Evolutionary conservation across 169 alveolate genomes (phyloP).

Genomic region (Cryptosporidium felis): DNA sequence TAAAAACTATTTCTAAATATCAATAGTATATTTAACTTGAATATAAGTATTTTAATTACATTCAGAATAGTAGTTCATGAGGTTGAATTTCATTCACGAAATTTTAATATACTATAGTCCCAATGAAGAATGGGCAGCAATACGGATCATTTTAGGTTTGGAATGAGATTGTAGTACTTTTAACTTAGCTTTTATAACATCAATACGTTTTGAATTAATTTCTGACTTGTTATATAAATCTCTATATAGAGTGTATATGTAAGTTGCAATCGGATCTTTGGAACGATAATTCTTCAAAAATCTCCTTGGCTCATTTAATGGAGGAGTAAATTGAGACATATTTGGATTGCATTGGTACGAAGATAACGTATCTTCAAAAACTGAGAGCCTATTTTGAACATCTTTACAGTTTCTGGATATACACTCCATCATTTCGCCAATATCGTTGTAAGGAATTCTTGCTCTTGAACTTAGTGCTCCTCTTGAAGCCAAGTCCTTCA

Average conservation of each 20-base stretch:
- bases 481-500: slow-evolving; percentile 46
- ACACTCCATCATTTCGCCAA: slow-evolving; percentile 69
- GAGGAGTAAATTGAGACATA: slow-evolving; percentile 54
- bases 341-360: slow-evolving; percentile 35
- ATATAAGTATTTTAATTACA: too few relatives aligned
- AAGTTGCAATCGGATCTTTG: slow-evolving; percentile 59
- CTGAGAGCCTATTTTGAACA: slow-evolving; percentile 46
- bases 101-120: too few relatives aligned
- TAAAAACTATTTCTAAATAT: slow-evolving; percentile 16
- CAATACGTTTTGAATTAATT: slow-evolving; percentile 60
- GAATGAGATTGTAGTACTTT: slow-evolving; percentile 59
- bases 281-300: slow-evolving; percentile 38
- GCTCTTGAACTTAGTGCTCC: slow-evolving; percentile 20
- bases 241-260: slow-evolving; percentile 45
- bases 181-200: slow-evolving; percentile 57
- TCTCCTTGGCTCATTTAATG: slow-evolving; percentile 48
- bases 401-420: slow-evolving; percentile 65
- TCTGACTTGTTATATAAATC: slow-evolving; percentile 58
- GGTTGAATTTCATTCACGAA: neutral
- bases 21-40: neutral
- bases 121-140: slow-evolving; percentile 49
- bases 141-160: slow-evolving; percentile 57
- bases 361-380: slow-evolving; percentile 36
- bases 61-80: neutral
- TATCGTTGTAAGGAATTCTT: slow-evolving; percentile 49